Evolutionary conservation across 257 asterid species (phyloP).

Genomic region (Scutellaria baicalensis): DNA sequence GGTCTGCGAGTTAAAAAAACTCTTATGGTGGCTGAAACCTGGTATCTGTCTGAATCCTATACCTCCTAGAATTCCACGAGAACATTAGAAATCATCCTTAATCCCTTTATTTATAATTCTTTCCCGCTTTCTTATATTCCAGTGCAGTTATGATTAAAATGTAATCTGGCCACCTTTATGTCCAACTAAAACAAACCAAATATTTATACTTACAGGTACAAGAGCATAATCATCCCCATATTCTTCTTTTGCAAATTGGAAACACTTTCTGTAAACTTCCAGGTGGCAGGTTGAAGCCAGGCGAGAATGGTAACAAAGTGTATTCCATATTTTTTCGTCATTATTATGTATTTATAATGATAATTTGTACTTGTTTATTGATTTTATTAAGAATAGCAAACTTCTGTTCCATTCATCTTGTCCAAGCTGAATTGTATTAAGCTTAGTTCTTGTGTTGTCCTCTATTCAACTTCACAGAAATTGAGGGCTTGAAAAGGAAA

Average conservation of each 20-base stretch:
- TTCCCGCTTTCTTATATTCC: not conserved
- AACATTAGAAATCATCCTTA: not conserved
- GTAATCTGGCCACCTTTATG: not conserved
- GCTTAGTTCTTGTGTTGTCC: not conserved
- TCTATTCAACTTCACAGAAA: slow-evolving; percentile 36
- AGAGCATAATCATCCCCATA: slow-evolving; percentile 98
- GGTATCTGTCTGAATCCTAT: not conserved
- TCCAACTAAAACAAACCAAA: not conserved
- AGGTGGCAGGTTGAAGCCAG: slow-evolving; percentile 98
- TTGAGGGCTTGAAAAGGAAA: slow-evolving; percentile 91
- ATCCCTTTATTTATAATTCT: not conserved
- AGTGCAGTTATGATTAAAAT: not conserved
- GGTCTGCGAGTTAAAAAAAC: too few relatives aligned
- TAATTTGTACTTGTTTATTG: not conserved
- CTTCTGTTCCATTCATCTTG: not conserved
- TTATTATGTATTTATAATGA: not conserved
- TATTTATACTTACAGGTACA: slow-evolving; percentile 54
- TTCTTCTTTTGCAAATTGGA: slow-evolving; percentile 95
- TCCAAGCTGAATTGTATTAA: not conserved
- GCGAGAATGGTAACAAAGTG: slow-evolving; percentile 81
- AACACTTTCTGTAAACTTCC: slow-evolving; percentile 98
- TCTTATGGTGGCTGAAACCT: not conserved
- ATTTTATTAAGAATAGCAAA: not conserved
- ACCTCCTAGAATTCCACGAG: not conserved
- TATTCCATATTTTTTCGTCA: not conserved